Conservation (phyloP, 2,329 filamentous ascomycete genomes). For the Hortaea sp. region DNA sequence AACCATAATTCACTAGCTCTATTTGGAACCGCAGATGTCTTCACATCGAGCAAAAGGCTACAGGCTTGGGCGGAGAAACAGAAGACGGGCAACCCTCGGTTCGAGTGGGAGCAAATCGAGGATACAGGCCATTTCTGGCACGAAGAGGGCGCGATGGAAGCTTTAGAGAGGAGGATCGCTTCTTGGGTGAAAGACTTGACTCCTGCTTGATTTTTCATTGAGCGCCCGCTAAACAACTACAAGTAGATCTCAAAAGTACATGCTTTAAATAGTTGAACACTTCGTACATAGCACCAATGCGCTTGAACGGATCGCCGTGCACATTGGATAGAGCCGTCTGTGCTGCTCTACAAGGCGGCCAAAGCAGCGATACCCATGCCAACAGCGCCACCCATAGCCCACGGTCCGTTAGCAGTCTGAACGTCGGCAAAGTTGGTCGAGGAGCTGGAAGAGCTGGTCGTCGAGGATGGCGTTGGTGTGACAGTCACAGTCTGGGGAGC, state of each 20-base stretch:
- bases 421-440: background rate
- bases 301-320: too few relatives aligned
- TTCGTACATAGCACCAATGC: too few relatives aligned
- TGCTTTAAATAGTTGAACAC: too few relatives aligned
- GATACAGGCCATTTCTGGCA: slow-evolving; percentile 45
- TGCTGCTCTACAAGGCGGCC: slow-evolving; percentile 1
- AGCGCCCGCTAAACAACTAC: too few relatives aligned
- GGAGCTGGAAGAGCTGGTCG: background rate
- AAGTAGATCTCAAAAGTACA: too few relatives aligned
- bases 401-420: slow-evolving; percentile 1
- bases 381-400: slow-evolving; percentile 7
- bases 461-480: background rate
- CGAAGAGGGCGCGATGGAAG: slow-evolving; percentile 27
- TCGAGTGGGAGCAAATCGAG: slow-evolving; percentile 35
- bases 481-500: slow-evolving; percentile 5
- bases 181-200: slow-evolving; percentile 11
- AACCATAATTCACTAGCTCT: slow-evolving; percentile 54
- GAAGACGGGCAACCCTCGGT: slow-evolving; percentile 10
- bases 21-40: slow-evolving; percentile 66
- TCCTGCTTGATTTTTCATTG: background rate
- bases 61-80: slow-evolving; percentile 55
- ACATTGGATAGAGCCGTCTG: background rate
- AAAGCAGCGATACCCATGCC: slow-evolving; percentile 7
- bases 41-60: slow-evolving; percentile 57
- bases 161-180: slow-evolving; percentile 14